Evolutionary conservation across 306 rosid species (phyloP).

Genomic region (Cyclanthera cordifolia): DNA sequence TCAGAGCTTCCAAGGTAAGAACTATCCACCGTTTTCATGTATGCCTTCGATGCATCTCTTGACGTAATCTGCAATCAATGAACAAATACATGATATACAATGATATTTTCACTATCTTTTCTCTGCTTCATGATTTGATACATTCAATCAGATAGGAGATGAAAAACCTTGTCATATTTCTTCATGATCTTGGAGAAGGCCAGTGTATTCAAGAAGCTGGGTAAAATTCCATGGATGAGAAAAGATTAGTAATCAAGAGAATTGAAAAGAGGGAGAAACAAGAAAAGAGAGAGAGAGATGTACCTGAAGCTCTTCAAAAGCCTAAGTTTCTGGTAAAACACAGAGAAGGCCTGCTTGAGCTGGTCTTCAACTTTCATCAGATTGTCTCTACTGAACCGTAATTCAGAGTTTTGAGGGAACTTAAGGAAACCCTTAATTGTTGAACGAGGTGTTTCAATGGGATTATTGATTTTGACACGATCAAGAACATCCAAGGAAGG

Average conservation of each 20-base stretch:
- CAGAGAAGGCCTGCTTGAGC: conserved; percentile 41
- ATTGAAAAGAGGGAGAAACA: neutral
- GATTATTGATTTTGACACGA: conserved; percentile 37
- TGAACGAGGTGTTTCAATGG: conserved; percentile 51
- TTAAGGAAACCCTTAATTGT: conserved; percentile 45
- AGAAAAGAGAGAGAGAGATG: neutral
- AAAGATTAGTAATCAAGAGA: conserved; percentile 3
- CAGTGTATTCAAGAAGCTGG: no score
- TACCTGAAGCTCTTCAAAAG: conserved; percentile 55
- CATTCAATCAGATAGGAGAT: no score
- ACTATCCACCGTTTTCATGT: conserved; percentile 57
- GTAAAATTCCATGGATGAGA: neutral
- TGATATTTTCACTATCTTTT: no score
- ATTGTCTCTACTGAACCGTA: conserved; percentile 38
- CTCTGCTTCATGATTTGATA: no score
- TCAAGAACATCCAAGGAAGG: conserved; percentile 43
- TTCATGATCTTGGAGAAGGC: no score
- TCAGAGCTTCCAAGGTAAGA: conserved; percentile 57
- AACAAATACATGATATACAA: neutral
- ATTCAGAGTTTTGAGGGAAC: conserved; percentile 27
- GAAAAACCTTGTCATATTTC: no score
- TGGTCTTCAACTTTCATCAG: conserved; percentile 40
- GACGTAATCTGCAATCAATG: conserved; percentile 38
- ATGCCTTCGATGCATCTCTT: conserved; percentile 40
- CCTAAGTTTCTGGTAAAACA: conserved; percentile 55